phyloP scores from a whole-genome alignment of 1,284 basidiomycete species.

The Cryptococcus sp. region DNA sequence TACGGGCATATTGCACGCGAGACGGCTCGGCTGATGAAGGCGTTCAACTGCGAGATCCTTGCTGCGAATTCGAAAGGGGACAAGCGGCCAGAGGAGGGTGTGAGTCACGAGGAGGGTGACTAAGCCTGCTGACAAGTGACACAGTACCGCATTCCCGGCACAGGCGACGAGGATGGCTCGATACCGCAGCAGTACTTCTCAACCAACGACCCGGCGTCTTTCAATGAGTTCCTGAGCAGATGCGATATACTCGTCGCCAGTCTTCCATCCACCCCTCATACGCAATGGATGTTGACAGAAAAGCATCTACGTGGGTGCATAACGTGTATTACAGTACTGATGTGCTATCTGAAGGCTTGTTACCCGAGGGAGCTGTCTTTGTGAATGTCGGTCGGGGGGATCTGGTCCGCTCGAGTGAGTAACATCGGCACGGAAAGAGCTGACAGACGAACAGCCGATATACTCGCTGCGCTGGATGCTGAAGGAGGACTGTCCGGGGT shows the following conservation, averaged over 20 bases:
- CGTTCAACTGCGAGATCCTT: slow-evolving; percentile 42
- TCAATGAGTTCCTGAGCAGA: slow-evolving; percentile 37
- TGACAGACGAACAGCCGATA: slow-evolving; percentile 20
- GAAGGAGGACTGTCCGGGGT: slow-evolving; percentile 35
- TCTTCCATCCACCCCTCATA: slow-evolving; percentile 45
- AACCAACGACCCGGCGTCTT: slow-evolving; percentile 33
- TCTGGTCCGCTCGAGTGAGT: slow-evolving; percentile 38
- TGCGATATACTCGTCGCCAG: slow-evolving; percentile 46
- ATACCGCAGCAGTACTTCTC: slow-evolving; percentile 42
- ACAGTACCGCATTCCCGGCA: slow-evolving; percentile 46
- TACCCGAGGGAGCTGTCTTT: slow-evolving; percentile 42
- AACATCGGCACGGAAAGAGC: not conserved
- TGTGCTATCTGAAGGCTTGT: slow-evolving; percentile 17
- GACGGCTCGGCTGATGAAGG: slow-evolving; percentile 44
- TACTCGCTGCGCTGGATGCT: slow-evolving; percentile 31
- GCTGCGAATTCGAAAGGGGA: slow-evolving; percentile 48
- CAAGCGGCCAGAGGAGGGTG: slow-evolving; percentile 35
- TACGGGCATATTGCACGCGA: slow-evolving; percentile 47
- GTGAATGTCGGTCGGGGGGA: slow-evolving; percentile 50
- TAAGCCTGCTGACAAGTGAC: not conserved
- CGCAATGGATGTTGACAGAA: slow-evolving; percentile 35
- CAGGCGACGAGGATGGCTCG: slow-evolving; percentile 38
- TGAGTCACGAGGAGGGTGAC: slow-evolving; percentile 16
- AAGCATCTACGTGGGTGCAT: slow-evolving; percentile 39
- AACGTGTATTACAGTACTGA: not conserved